phyloP scores from a whole-genome alignment of 2,329 filamentous ascomycete genomes.

The Colletotrichum shisoi region DNA sequence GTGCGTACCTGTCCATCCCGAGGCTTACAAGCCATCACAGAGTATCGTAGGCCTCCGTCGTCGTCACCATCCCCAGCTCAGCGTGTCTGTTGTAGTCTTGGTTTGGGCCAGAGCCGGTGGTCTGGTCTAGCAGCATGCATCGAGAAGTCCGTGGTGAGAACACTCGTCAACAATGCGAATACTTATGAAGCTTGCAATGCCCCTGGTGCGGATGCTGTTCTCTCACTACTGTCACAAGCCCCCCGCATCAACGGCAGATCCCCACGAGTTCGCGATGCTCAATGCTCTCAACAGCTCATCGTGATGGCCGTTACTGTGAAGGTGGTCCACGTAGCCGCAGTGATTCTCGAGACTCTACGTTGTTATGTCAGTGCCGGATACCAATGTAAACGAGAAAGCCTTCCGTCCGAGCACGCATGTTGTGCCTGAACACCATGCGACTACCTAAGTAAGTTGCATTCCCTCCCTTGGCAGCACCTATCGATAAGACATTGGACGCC shows the following conservation, averaged over 20 bases:
- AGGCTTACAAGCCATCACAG: no score
- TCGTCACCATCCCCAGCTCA: no score
- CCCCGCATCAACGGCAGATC: background rate
- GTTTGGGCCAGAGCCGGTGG: no score
- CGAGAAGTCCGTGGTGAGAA: no score
- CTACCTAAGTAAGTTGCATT: background rate
- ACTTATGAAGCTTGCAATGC: background rate
- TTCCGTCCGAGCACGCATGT: constrained; percentile 5
- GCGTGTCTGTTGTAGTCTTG: no score
- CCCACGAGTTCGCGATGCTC: background rate
- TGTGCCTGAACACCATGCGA: background rate
- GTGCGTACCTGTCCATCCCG: no score
- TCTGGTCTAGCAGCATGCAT: no score
- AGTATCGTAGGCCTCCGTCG: no score
- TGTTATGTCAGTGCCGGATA: background rate
- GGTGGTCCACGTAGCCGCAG: background rate
- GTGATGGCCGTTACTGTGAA: background rate
- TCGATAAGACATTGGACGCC: constrained; percentile 1
- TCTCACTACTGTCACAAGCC: background rate
- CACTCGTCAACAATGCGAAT: no score
- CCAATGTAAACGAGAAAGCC: background rate
- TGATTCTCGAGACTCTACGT: background rate
- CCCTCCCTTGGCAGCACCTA: background rate
- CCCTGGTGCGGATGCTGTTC: background rate
- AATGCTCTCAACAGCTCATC: background rate